Evolutionary conservation across 768 basidiomycete genomes (phyloP).

Genomic region (Austroboletus eburneus): DNA sequence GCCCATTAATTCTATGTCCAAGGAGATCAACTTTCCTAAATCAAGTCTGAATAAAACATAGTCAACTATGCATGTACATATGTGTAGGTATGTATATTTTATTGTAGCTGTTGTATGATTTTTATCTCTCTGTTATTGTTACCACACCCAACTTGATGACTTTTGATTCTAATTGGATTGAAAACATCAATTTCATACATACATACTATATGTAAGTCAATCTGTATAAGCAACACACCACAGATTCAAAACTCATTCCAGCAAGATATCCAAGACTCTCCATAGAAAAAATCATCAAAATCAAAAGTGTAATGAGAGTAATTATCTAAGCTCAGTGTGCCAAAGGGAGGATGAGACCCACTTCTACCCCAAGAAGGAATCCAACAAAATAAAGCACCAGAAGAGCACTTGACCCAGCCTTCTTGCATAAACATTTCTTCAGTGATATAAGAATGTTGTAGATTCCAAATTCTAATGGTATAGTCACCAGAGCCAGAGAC

Average conservation of each 20-base stretch:
- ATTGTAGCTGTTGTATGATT: too few relatives aligned
- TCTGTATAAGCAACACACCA: too few relatives aligned
- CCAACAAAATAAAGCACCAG: constrained; percentile 3
- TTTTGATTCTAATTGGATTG: too few relatives aligned
- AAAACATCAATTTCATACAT: too few relatives aligned
- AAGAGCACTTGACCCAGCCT: constrained; percentile 8
- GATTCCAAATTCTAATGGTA: constrained; percentile 3
- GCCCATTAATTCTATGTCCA: too few relatives aligned
- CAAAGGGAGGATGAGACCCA: background rate
- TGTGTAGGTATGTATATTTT: too few relatives aligned
- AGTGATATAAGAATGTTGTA: background rate
- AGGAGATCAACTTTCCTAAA: too few relatives aligned
- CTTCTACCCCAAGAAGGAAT: constrained; percentile 6
- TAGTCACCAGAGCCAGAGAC: background rate
- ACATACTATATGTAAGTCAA: too few relatives aligned
- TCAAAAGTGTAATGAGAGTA: background rate
- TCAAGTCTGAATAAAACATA: too few relatives aligned
- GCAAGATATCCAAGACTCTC: background rate
- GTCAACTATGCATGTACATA: too few relatives aligned
- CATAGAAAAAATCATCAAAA: background rate
- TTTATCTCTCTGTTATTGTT: too few relatives aligned
- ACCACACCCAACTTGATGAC: too few relatives aligned
- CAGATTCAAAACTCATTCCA: background rate
- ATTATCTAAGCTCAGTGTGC: background rate
- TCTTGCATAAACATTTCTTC: background rate